A percentile compares a stretch with the other conserved stretches of the same genome.
These are phyloP conservation scores for Yamadazyma triangularis DNA, from an alignment of 1,139 yeast genomes.

Conservation along the genomic window DNA sequence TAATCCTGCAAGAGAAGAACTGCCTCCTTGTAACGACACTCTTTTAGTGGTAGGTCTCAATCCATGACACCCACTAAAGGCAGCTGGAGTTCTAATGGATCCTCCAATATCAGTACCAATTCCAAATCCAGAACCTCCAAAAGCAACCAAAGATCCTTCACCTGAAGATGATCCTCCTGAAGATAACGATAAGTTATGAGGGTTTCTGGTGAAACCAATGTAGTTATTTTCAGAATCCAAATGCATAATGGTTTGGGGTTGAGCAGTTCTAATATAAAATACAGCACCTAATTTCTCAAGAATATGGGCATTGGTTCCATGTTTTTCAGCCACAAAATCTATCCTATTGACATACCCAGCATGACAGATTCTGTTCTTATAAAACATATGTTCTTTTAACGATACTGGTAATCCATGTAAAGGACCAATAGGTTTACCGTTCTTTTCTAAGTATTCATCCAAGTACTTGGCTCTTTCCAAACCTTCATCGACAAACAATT, in stretches of 20 bases:
- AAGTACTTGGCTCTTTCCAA: conserved; percentile 29
- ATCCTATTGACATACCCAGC: conserved; percentile 59
- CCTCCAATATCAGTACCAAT: conserved; percentile 82
- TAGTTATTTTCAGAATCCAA: conserved; percentile 40
- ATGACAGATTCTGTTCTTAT: conserved; percentile 52
- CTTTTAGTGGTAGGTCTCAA: conserved; percentile 67
- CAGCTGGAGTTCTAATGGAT: conserved; percentile 72
- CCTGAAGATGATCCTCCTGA: conserved; percentile 73
- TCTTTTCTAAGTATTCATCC: conserved; percentile 37
- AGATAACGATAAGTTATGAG: conserved; percentile 36
- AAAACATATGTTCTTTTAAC: conserved; percentile 53
- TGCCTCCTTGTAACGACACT: conserved; percentile 46
- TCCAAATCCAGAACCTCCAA: conserved; percentile 64
- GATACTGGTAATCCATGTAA: conserved; percentile 52
- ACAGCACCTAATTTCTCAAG: conserved; percentile 65
- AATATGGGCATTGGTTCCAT: conserved; percentile 48
- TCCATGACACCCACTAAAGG: conserved; percentile 63
- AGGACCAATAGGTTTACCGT: conserved; percentile 66
- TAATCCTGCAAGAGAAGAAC: conserved; percentile 53
- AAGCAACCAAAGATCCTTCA: conserved; percentile 65
- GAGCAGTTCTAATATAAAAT: conserved; percentile 45
- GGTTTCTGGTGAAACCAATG: conserved; percentile 36
- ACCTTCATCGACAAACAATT: conserved; percentile 31
- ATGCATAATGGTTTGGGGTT: conserved; percentile 49
- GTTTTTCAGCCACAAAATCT: conserved; percentile 44